Evolutionary conservation across 108 stramenopile species (phyloP).

Genomic region (Conticribra guillardii): DNA sequence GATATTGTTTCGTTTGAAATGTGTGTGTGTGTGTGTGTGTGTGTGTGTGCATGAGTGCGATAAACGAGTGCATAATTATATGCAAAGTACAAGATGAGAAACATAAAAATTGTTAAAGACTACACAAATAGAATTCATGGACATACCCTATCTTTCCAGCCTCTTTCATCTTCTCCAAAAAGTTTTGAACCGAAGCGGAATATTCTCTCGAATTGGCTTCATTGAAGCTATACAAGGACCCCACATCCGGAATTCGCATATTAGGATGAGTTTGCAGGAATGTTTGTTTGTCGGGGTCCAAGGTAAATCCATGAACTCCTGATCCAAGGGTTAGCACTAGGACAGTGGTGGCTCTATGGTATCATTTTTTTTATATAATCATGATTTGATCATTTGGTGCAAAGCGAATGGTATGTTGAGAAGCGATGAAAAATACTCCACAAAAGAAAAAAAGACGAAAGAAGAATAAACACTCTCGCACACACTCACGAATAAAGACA

Average conservation of each 20-base stretch:
- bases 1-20: not conserved
- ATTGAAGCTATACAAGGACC: conserved; percentile 95
- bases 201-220: conserved; percentile 95
- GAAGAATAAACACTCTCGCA: not conserved
- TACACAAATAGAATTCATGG: no score
- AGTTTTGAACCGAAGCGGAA: conserved; percentile 72
- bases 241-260: conserved; percentile 89
- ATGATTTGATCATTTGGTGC: not conserved
- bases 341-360: conserved; percentile 89
- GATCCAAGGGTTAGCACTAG: conserved; percentile 92
- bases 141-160: conserved; percentile 44
- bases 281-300: conserved; percentile 93
- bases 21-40: not conserved
- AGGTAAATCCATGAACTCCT: conserved; percentile 97
- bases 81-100: no score
- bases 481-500: conserved; percentile 91
- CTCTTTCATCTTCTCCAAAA: conserved; percentile 68
- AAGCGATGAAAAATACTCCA: not conserved
- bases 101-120: no score
- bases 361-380: not conserved
- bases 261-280: conserved; percentile 95
- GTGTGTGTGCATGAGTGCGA: not conserved
- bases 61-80: not conserved
- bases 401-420: not conserved
- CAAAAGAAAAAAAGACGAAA: not conserved